Conservation (phyloP, 108 stramenopile species). For the Parmales sp. region DNA sequence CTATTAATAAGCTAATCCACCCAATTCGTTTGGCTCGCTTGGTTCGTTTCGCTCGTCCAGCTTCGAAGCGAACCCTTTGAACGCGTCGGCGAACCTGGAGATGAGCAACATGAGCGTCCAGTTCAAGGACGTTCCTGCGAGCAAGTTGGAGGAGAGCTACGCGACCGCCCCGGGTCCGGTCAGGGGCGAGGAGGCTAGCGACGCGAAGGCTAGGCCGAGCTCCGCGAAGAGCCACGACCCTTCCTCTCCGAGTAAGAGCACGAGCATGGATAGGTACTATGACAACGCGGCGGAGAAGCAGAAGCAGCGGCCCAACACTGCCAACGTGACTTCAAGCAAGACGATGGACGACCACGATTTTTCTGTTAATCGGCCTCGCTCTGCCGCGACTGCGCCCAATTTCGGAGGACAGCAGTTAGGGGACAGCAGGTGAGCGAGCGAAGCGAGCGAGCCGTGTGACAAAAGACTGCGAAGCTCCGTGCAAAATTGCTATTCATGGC, state of each 20-base stretch:
- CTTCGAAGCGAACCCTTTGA: not conserved
- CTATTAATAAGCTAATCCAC: too few species aligned
- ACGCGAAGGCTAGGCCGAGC: not conserved
- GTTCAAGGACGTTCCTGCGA: not conserved
- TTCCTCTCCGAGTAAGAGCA: conserved; percentile 1
- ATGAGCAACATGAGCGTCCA: not conserved
- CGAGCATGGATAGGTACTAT: not conserved
- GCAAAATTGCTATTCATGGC: not conserved
- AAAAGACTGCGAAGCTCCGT: not conserved
- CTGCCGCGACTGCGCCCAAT: not conserved
- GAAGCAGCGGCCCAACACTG: not conserved
- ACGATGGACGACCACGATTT: not conserved
- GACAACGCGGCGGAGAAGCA: not conserved
- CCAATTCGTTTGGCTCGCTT: too few species aligned
- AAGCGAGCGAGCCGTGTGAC: too few species aligned
- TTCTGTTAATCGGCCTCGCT: not conserved
- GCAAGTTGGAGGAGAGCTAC: conserved; percentile 6
- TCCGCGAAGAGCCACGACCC: not conserved
- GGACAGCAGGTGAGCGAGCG: too few species aligned
- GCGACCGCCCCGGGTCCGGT: not conserved
- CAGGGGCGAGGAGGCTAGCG: too few species aligned
- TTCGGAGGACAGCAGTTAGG: too few species aligned
- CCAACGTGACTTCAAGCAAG: not conserved
- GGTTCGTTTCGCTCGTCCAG: too few species aligned
- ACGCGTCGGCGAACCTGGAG: not conserved